These are phyloP conservation scores for Neophaeococcomyces aloes DNA, from an alignment of 2,329 filamentous ascomycete genomes.

Conservation along the genomic window DNA sequence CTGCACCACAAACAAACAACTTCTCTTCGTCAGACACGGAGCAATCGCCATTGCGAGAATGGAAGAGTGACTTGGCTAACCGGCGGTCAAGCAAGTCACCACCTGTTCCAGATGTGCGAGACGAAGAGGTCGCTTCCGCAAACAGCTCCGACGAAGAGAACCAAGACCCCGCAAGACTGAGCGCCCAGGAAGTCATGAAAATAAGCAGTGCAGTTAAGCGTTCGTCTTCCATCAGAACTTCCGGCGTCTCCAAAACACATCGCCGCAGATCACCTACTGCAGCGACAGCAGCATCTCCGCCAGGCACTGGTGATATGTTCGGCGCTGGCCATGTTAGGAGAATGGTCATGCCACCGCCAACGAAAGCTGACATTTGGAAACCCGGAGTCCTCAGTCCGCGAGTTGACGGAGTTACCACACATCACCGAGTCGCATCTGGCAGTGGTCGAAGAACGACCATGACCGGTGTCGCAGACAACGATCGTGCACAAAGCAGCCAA, in stretches of 20 bases:
- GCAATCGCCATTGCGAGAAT: constrained; percentile 44
- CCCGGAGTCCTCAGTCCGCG: constrained; percentile 52
- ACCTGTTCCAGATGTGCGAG: constrained; percentile 24
- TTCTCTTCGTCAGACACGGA: constrained; percentile 48
- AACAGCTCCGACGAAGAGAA: constrained; percentile 38
- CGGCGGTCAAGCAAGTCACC: constrained; percentile 28
- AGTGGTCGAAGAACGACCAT: constrained; percentile 27
- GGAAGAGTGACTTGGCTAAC: constrained; percentile 42
- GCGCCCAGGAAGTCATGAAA: constrained; percentile 39
- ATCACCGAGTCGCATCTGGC: constrained; percentile 39
- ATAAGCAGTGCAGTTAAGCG: constrained; percentile 49
- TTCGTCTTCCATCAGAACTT: constrained; percentile 36
- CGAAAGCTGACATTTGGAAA: constrained; percentile 47
- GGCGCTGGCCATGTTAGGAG: constrained; percentile 55
- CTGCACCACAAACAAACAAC: constrained; percentile 47
- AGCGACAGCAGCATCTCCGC: constrained; percentile 37
- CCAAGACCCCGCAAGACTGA: constrained; percentile 33
- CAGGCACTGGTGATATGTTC: constrained; percentile 50
- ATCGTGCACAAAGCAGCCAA: neutral
- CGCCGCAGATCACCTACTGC: constrained; percentile 46
- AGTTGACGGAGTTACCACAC: constrained; percentile 16
- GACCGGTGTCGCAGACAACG: constrained; percentile 11
- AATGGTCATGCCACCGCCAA: constrained; percentile 48
- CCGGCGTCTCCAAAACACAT: constrained; percentile 28
- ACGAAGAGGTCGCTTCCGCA: constrained; percentile 27